Percentiles rank a stretch among this genome's conserved stretches.
Evolutionary conservation across 352 stramenopile species (phyloP).

Genomic region (Globisporangium spinosum): DNA sequence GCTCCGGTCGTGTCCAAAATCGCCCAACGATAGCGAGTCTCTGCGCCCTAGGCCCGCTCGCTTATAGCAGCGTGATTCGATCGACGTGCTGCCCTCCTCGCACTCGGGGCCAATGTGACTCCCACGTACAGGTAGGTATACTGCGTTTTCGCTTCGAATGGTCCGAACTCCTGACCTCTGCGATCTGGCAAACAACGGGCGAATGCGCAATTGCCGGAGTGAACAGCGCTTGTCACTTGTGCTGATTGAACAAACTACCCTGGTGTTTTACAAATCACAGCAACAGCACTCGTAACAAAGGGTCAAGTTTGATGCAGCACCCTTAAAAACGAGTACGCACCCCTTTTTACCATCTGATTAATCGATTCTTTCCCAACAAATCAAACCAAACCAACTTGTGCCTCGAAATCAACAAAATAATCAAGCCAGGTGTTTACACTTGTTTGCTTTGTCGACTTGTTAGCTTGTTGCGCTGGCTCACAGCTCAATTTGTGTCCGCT

Average conservation of each 20-base stretch:
- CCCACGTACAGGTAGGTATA: background rate
- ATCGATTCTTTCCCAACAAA: background rate
- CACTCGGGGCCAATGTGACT: background rate
- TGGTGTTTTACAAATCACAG: background rate
- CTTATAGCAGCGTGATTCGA: background rate
- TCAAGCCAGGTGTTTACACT: slow-evolving; percentile 1
- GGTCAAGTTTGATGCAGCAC: too few relatives aligned
- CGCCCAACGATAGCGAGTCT: too few relatives aligned
- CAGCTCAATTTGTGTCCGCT: background rate
- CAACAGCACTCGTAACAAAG: background rate
- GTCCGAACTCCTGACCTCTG: background rate
- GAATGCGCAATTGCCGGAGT: background rate
- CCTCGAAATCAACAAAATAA: slow-evolving; percentile 10
- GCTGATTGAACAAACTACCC: background rate
- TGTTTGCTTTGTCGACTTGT: background rate
- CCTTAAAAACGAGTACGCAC: background rate
- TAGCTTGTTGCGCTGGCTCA: background rate
- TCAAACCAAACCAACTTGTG: background rate
- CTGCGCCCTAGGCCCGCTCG: too few relatives aligned
- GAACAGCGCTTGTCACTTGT: slow-evolving; percentile 6
- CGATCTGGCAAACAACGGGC: background rate
- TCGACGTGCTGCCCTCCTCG: background rate
- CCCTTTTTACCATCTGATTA: slow-evolving; percentile 11
- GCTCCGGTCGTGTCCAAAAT: background rate
- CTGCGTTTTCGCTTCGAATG: background rate